A percentile compares a stretch with the other conserved stretches of the same genome.
phyloP scores from a whole-genome alignment of 495 filamentous ascomycete genomes.

The Glonium stellatum region DNA sequence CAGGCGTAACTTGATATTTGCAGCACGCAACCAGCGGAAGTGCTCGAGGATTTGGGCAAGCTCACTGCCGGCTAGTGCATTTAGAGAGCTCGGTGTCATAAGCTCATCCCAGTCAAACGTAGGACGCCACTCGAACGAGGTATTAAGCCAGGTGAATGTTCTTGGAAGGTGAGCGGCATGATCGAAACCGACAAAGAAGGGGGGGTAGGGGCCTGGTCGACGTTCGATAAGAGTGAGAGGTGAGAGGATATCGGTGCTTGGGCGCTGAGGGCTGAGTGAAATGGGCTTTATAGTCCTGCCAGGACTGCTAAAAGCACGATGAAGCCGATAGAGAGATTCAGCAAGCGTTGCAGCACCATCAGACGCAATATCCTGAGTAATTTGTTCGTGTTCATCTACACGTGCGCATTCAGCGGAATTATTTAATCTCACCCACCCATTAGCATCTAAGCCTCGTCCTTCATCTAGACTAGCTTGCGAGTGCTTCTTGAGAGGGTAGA shows the following conservation, averaged over 20 bases:
- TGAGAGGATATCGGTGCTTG: too few species aligned
- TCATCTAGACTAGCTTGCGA: too few species aligned
- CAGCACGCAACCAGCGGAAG: slow-evolving; percentile 4
- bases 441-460: not conserved
- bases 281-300: too few species aligned
- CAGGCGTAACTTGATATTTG: slow-evolving; percentile 11
- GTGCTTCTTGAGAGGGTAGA: slow-evolving; percentile 9
- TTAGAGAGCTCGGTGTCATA: not conserved
- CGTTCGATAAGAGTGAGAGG: not conserved
- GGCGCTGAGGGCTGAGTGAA: too few species aligned
- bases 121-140: slow-evolving; percentile 19
- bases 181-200: not conserved
- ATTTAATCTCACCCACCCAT: too few species aligned
- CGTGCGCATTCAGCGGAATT: too few species aligned
- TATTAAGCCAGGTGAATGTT: slow-evolving; percentile 6
- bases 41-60: not conserved
- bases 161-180: not conserved
- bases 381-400: too few species aligned
- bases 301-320: too few species aligned
- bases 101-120: slow-evolving; percentile 22
- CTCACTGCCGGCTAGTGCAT: not conserved
- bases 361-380: too few species aligned
- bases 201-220: not conserved
- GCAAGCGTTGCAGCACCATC: too few species aligned
- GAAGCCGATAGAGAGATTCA: too few species aligned